Conservation (phyloP, 257 asterid genomes). For the Solanum infundibuliforme region DNA sequence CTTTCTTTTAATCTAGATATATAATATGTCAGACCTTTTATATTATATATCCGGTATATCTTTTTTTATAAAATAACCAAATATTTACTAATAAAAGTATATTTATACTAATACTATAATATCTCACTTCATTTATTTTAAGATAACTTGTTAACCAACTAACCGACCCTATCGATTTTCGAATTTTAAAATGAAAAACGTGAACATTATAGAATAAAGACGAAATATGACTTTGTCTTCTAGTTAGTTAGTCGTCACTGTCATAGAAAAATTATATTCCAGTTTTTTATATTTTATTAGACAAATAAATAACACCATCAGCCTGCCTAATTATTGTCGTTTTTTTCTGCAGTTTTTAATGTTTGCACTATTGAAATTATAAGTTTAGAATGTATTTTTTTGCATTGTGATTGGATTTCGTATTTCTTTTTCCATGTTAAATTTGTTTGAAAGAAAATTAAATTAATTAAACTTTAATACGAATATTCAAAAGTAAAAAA, state of each 20-base stretch:
- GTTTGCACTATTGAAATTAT: too few species aligned
- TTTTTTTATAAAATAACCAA: neutral
- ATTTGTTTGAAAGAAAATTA: too few species aligned
- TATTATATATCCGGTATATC: neutral
- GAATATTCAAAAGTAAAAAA: too few species aligned
- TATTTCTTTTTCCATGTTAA: neutral
- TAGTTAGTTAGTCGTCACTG: neutral
- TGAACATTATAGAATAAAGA: neutral
- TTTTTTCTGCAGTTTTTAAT: too few species aligned
- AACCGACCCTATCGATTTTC: neutral
- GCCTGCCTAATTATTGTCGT: neutral
- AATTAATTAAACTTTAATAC: too few species aligned
- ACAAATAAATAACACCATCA: neutral
- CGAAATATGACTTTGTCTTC: neutral
- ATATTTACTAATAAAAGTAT: neutral
- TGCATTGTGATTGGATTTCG: neutral
- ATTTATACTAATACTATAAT: neutral
- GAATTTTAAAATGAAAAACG: neutral
- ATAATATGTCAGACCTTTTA: too few species aligned
- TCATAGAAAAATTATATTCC: neutral
- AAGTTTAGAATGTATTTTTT: neutral
- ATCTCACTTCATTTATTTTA: neutral
- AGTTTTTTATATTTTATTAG: neutral
- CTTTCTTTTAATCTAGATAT: neutral
- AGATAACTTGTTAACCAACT: neutral